Conservation (phyloP, 2,329 filamentous ascomycete genomes). For the Fusarium nelsonii region DNA sequence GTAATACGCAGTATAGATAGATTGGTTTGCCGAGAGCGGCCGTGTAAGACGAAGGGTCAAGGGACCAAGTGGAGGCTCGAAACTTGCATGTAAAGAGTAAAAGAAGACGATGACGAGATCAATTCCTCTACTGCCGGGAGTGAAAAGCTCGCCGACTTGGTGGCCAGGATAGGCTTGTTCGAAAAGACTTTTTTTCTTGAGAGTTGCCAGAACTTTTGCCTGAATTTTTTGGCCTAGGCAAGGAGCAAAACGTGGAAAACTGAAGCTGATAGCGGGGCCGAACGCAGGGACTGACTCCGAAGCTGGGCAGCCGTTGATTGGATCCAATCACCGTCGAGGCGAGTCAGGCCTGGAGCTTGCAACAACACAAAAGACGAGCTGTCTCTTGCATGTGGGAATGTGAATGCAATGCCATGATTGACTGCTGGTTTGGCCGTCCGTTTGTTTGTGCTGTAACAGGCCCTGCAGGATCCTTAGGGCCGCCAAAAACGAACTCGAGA, state of each 20-base stretch:
- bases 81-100: constrained; percentile 31
- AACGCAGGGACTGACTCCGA: constrained; percentile 45
- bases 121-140: constrained; percentile 45
- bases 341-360: constrained; percentile 47
- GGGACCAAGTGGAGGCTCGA: constrained; percentile 39
- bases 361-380: constrained; percentile 33
- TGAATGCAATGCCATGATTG: constrained; percentile 36
- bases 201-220: constrained; percentile 40
- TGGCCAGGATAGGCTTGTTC: constrained; percentile 48
- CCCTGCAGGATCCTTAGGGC: constrained; percentile 22
- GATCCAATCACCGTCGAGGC: constrained; percentile 46
- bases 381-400: constrained; percentile 47
- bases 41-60: constrained; percentile 39
- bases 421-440: constrained; percentile 1
- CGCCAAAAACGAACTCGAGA: constrained; percentile 32
- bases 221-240: constrained; percentile 26
- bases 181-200: constrained; percentile 13
- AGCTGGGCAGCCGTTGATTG: constrained; percentile 35
- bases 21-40: constrained; percentile 49
- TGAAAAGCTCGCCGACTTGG: constrained; percentile 39
- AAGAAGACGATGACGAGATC: constrained; percentile 49
- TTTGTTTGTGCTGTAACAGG: constrained; percentile 17
- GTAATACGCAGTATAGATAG: constrained; percentile 24
- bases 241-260: constrained; percentile 39
- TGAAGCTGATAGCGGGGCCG: constrained; percentile 46